Evolutionary conservation across 139 green algal species (phyloP).

Genomic region (Chlamydomonas schloesseri): DNA sequence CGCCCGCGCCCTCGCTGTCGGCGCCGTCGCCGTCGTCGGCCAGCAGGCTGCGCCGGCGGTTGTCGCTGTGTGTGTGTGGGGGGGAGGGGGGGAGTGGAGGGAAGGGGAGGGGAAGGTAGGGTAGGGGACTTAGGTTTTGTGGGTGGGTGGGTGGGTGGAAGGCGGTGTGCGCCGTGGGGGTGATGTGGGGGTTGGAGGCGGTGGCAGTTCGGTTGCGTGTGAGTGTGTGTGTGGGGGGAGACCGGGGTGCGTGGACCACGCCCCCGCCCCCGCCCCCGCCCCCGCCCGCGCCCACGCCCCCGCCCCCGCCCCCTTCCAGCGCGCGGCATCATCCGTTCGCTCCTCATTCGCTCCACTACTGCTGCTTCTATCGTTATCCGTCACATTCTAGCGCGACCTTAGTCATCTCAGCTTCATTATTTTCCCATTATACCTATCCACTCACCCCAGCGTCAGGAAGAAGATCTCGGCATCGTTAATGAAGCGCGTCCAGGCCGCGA

Average conservation of each 20-base stretch:
- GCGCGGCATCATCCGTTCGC: no score
- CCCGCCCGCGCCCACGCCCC: no score
- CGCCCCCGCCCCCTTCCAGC: no score
- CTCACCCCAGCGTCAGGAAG: not conserved
- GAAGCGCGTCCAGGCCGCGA: constrained; percentile 18
- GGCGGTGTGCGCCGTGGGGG: not conserved
- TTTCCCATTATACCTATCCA: no score
- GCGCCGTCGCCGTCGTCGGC: not conserved
- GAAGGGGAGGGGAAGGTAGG: not conserved
- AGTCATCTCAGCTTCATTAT: no score
- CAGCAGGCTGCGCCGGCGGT: constrained; percentile 9
- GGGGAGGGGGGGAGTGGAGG: not conserved
- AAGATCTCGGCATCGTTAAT: constrained; percentile 20
- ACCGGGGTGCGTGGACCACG: no score
- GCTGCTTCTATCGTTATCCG: no score
- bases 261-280: no score
- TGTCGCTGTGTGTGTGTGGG: not conserved
- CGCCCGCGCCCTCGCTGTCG: not conserved
- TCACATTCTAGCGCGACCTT: no score
- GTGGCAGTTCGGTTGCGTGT: not conserved
- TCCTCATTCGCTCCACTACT: no score
- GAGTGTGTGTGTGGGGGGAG: not conserved
- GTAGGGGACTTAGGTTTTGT: no score
- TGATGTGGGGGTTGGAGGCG: no score
- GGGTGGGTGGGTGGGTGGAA: not conserved